These are phyloP conservation scores for Solanum stenotomum DNA, from an alignment of 257 asterid species.

Conservation along the genomic window DNA sequence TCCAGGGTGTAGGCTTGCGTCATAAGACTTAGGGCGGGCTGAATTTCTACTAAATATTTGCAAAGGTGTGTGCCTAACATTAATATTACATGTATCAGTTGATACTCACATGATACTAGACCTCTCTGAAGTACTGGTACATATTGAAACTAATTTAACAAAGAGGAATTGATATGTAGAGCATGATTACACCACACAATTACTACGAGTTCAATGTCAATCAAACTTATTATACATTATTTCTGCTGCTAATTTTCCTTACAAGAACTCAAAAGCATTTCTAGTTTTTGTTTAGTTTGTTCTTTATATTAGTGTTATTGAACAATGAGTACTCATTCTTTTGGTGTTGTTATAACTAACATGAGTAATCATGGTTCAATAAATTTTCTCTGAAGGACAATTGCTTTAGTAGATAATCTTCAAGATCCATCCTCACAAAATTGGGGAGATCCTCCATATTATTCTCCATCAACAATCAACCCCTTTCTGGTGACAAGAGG, in stretches of 20 bases:
- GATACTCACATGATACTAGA: background rate
- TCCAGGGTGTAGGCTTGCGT: too few relatives aligned
- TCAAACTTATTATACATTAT: background rate
- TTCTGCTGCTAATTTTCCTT: background rate
- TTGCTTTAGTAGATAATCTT: background rate
- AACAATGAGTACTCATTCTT: background rate
- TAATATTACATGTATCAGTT: background rate
- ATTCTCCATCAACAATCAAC: background rate
- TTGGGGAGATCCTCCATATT: background rate
- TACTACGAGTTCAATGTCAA: background rate
- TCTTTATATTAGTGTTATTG: background rate
- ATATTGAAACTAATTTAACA: background rate
- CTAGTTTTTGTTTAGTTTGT: background rate
- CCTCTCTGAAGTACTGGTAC: background rate
- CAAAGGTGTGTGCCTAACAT: too few relatives aligned
- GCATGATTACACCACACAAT: background rate
- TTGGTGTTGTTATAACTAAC: too few relatives aligned
- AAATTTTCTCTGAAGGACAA: background rate
- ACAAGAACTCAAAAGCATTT: background rate
- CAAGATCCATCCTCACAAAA: background rate
- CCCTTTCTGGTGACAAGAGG: background rate
- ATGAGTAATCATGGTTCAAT: background rate
- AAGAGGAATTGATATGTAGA: background rate
- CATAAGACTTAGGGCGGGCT: too few relatives aligned
- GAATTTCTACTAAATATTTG: too few relatives aligned